Evolutionary conservation across 139 green algal genomes (phyloP).

Genomic region (Chlorella sp.): DNA sequence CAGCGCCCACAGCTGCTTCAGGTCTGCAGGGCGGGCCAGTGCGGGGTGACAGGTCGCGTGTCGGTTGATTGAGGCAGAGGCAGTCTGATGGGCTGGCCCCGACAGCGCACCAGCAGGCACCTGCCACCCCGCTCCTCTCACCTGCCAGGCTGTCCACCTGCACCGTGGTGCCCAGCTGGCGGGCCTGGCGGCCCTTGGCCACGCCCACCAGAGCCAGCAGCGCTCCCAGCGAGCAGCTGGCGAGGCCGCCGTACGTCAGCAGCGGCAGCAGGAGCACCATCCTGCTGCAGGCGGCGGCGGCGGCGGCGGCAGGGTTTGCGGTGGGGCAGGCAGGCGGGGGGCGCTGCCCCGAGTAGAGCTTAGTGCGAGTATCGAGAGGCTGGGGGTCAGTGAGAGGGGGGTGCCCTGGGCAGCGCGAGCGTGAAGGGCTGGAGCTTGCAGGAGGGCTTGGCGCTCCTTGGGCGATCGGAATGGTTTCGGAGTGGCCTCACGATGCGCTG

Average conservation of each 20-base stretch:
- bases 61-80: too few relatives aligned
- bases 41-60: background rate
- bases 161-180: background rate
- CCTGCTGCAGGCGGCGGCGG: background rate
- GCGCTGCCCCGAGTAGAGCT: background rate
- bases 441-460: too few relatives aligned
- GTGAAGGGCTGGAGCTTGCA: too few relatives aligned
- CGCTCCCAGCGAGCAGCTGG: conserved; percentile 21
- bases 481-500: too few relatives aligned
- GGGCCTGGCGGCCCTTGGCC: conserved; percentile 1
- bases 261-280: background rate
- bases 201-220: conserved; percentile 12
- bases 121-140: background rate
- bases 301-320: too few relatives aligned
- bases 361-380: too few relatives aligned
- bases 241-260: background rate
- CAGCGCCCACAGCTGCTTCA: conserved; percentile 33
- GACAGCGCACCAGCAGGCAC: background rate
- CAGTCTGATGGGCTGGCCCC: background rate
- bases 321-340: background rate
- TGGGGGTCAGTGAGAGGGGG: too few relatives aligned
- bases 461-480: too few relatives aligned
- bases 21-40: conserved; percentile 7
- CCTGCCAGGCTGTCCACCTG: conserved; percentile 23
- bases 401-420: too few relatives aligned